Percentiles rank a stretch among this genome's conserved stretches.
Evolutionary conservation across 2,329 filamentous ascomycete genomes (phyloP).

Genomic region (Amesomyces nigricolor): DNA sequence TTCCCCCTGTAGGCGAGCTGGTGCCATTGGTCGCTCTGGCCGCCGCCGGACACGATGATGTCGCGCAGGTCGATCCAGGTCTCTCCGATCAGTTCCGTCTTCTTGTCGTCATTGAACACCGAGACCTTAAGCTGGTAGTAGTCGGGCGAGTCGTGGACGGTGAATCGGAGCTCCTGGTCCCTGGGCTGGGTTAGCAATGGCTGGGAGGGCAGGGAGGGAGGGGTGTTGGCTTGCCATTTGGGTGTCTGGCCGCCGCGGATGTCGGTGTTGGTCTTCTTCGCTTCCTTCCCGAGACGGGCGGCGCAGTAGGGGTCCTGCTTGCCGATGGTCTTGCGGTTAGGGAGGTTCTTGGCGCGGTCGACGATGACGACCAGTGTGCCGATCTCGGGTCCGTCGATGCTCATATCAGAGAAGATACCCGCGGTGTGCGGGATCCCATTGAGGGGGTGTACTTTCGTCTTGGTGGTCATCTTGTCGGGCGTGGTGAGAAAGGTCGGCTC

Average conservation of each 20-base stretch:
- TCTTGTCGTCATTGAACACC: constrained; percentile 97
- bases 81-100: constrained; percentile 93
- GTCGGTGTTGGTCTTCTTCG: constrained; percentile 94
- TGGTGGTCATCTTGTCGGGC: constrained; percentile 43
- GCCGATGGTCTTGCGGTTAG: constrained; percentile 93
- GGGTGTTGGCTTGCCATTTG: constrained; percentile 62
- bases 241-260: constrained; percentile 92
- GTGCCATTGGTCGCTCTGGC: constrained; percentile 94
- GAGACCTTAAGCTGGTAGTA: constrained; percentile 95
- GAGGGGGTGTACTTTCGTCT: constrained; percentile 49
- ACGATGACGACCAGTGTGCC: constrained; percentile 89
- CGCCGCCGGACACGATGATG: constrained; percentile 78
- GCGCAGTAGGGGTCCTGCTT: constrained; percentile 99
- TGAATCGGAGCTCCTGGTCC: constrained; percentile 96
- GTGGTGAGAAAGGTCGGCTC: constrained; percentile 12
- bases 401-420: constrained; percentile 92
- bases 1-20: constrained; percentile 81
- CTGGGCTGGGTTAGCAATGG: constrained; percentile 41
- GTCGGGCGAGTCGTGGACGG: constrained; percentile 91
- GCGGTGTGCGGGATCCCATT: constrained; percentile 67
- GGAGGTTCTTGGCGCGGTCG: constrained; percentile 93
- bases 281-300: constrained; percentile 87
- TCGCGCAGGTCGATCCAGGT: constrained; percentile 78
- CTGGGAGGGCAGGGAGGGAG: constrained; percentile 9
- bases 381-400: constrained; percentile 84